Base-by-base conservation (phyloP, 164 flowering plant species). In the Aristolochia fimbriata region DNA sequence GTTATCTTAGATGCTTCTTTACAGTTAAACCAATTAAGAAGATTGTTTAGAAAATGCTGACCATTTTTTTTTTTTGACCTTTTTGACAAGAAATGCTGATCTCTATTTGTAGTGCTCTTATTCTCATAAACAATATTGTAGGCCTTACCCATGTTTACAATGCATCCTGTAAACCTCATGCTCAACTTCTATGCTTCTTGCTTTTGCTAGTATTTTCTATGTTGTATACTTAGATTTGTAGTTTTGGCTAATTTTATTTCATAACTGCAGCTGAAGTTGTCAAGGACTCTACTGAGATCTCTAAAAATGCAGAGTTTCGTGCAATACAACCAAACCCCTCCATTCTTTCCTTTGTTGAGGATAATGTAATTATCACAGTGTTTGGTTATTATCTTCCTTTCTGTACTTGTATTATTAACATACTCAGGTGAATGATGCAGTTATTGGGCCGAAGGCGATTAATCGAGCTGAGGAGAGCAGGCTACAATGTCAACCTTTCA, bases 231-330 rank as follows among this genome's bases (percentile, higher is more conserved):
- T 46, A 31, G 49, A 27, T 58, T 57, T 25, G 41, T 20, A 41
- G 0, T 43, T 30, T 33, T 41, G 15, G 24, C 43, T 50, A 43
- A 7, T 23, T 15, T 17, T 16, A 21, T 19, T 4, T 19, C 21
- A 12, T 15, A 47, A 14, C 53, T 31, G 59, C 70, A 50, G 76
- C 71, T 77, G 78, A 79, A 70, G 68, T 78, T 60, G 25, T 10
- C 17, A 81, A 77, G 66, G 58, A 77, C 67, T 57, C 73, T 48
- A 67, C 45, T 65, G 78, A 78, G 62, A 55, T 85, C 58, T 90
- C 99, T 52, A 70, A 52, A 70, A 90, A 93, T 82, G 99, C 97
- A n/a, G 86, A 85, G 65, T 93, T 93, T 65, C 94, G 97, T 69
- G 97, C 96, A 56, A 93, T 93, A 72, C 75, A 80, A 55, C 97